Conservation (phyloP, 208 protist species). For the Leishmania amazonensis region DNA sequence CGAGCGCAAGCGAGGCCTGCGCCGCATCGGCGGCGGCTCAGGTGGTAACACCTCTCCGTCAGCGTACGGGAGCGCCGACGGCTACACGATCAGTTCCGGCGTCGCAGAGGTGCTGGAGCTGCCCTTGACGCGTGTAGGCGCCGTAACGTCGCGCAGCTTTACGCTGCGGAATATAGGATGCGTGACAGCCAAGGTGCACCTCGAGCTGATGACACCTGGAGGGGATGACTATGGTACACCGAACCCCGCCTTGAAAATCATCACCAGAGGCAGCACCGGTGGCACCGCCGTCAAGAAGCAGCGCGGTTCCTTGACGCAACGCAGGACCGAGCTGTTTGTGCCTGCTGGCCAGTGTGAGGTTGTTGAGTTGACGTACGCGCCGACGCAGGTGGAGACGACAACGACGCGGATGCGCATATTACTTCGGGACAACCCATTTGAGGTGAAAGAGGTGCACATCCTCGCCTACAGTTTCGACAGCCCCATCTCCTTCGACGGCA, state of each 20-base stretch:
- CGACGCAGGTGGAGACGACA: conserved; percentile 47
- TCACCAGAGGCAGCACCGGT: conserved; percentile 1
- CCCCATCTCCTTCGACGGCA: conserved; percentile 89
- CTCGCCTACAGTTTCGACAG: conserved; percentile 84
- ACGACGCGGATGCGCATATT: conserved; percentile 68
- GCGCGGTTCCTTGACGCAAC: conserved; percentile 16
- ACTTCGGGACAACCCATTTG: conserved; percentile 94
- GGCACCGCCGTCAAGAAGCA: conserved; percentile 35
- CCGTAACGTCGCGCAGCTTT: conserved; percentile 47
- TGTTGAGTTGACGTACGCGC: conserved; percentile 67
- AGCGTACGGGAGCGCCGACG: conserved; percentile 7
- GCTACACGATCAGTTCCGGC: neutral
- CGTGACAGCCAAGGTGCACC: conserved; percentile 80
- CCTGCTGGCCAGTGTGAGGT: conserved; percentile 50
- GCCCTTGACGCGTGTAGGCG: conserved; percentile 81
- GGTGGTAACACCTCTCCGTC: conserved; percentile 1
- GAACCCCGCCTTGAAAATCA: conserved; percentile 53
- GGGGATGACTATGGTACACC: conserved; percentile 13
- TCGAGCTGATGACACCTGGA: conserved; percentile 40
- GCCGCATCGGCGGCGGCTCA: conserved; percentile 18
- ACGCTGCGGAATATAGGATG: conserved; percentile 86
- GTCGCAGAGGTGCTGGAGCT: conserved; percentile 72
- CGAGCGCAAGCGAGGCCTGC: conserved; percentile 13
- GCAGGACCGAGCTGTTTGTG: conserved; percentile 56
- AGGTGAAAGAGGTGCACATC: conserved; percentile 86